These are phyloP conservation scores for Xylariaceae sp. DNA, from an alignment of 2,329 filamentous ascomycete genomes.

Conservation along the genomic window DNA sequence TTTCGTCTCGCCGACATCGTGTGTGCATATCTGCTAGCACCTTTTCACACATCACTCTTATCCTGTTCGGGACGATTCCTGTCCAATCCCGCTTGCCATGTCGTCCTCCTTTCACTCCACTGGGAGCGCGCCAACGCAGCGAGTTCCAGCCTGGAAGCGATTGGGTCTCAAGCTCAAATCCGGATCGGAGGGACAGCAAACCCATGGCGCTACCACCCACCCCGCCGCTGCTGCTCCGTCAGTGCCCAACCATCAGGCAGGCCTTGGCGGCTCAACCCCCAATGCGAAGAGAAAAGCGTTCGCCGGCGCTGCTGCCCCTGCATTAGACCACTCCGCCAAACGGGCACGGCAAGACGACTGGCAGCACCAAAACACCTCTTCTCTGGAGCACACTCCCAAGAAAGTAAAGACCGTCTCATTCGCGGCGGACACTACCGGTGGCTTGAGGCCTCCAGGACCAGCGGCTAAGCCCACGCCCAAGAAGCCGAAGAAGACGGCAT, in stretches of 20 bases:
- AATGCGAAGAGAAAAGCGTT: conserved; percentile 31
- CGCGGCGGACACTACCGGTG: conserved; percentile 23
- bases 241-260: conserved; percentile 19
- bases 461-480: conserved; percentile 24
- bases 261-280: conserved; percentile 13
- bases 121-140: conserved; percentile 39
- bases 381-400: conserved; percentile 35
- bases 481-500: conserved; percentile 29
- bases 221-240: conserved; percentile 18
- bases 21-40: background rate
- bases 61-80: conserved; percentile 12
- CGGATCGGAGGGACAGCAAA: conserved; percentile 31
- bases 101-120: conserved; percentile 34
- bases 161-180: conserved; percentile 58
- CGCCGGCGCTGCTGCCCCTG: conserved; percentile 19
- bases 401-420: conserved; percentile 46
- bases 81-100: conserved; percentile 35
- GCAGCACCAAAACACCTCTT: conserved; percentile 17
- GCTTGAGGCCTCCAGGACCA: conserved; percentile 16
- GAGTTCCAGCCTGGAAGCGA: conserved; percentile 55
- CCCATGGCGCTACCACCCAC: conserved; percentile 27
- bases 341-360: conserved; percentile 27
- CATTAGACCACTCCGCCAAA: conserved; percentile 29
- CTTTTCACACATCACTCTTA: background rate
- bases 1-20: conserved; percentile 3